Evolutionary conservation across 2,329 filamentous ascomycete genomes (phyloP).

Genomic region (Ophiostoma tasmaniense): DNA sequence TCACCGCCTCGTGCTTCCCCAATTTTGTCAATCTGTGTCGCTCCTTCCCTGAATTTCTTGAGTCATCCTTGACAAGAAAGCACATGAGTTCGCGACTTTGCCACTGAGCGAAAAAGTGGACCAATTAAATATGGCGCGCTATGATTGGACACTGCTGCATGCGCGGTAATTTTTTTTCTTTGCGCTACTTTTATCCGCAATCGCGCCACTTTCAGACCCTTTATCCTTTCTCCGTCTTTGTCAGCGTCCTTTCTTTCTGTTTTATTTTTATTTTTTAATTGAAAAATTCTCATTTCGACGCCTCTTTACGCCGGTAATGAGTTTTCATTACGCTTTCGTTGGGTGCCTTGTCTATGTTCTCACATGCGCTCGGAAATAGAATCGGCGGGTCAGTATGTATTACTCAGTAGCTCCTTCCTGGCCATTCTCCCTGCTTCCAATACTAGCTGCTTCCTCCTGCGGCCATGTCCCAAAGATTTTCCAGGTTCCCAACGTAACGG

Average conservation of each 20-base stretch:
- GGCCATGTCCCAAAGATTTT: neutral
- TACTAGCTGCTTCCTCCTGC: neutral
- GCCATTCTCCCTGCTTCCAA: no score
- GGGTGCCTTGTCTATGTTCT: neutral
- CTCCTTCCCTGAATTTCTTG: neutral
- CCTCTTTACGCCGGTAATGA: neutral
- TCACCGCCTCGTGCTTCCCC: neutral
- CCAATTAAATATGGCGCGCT: conserved; percentile 13
- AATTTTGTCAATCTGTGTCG: neutral
- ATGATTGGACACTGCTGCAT: conserved; percentile 11
- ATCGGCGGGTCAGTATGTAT: neutral
- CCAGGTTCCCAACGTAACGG: neutral
- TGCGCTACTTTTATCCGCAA: conserved; percentile 12
- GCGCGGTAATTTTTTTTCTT: conserved; percentile 9
- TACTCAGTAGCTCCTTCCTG: neutral
- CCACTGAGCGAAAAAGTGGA: conserved; percentile 12
- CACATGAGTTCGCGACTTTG: conserved; percentile 20
- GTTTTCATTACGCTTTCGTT: neutral
- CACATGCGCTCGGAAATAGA: neutral
- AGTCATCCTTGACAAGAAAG: conserved; percentile 7
- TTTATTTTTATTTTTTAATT: neutral
- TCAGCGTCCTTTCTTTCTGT: neutral
- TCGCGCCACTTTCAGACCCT: conserved; percentile 13
- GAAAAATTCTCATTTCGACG: neutral
- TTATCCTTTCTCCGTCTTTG: neutral